Conservation (phyloP, 345 rosid genomes). For the Boechera stricta region DNA sequence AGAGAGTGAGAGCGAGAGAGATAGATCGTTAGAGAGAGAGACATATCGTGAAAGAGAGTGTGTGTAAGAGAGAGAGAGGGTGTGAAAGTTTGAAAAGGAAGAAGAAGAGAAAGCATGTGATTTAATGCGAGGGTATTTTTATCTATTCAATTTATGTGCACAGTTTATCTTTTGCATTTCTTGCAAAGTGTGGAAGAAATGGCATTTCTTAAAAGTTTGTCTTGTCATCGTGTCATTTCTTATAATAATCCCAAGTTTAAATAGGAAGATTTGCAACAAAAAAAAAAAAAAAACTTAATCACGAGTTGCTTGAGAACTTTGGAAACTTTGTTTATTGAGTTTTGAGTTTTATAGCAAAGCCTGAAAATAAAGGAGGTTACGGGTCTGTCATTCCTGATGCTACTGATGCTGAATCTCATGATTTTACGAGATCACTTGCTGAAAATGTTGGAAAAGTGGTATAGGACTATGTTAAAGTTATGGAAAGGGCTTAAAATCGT, state of each 20-base stretch:
- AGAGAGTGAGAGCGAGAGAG: no score
- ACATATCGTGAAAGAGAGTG: no score
- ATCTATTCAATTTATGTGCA: no score
- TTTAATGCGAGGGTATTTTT: no score
- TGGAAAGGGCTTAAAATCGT: constrained; percentile 86
- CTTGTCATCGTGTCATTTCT: no score
- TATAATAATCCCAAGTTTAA: neutral
- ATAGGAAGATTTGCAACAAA: constrained; percentile 53
- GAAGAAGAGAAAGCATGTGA: no score
- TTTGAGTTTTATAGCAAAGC: constrained; percentile 58
- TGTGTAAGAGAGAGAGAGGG: no score
- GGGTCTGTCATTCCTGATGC: constrained; percentile 86
- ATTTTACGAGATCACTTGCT: constrained; percentile 53
- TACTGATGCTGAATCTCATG: constrained; percentile 61
- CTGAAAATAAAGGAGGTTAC: constrained; percentile 72
- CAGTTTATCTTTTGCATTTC: no score
- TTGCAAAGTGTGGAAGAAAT: no score
- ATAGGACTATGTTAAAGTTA: constrained; percentile 68
- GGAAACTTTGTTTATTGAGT: constrained; percentile 71
- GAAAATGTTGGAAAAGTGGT: constrained; percentile 65
- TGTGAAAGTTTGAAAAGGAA: no score
- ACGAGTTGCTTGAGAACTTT: constrained; percentile 60
- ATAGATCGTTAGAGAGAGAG: no score
- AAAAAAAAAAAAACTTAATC: constrained; percentile 59
- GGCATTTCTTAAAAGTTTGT: no score